These are phyloP conservation scores for Euphorbia schlechtendalii DNA, from an alignment of 441 rosid genomes.

Conservation along the genomic window DNA sequence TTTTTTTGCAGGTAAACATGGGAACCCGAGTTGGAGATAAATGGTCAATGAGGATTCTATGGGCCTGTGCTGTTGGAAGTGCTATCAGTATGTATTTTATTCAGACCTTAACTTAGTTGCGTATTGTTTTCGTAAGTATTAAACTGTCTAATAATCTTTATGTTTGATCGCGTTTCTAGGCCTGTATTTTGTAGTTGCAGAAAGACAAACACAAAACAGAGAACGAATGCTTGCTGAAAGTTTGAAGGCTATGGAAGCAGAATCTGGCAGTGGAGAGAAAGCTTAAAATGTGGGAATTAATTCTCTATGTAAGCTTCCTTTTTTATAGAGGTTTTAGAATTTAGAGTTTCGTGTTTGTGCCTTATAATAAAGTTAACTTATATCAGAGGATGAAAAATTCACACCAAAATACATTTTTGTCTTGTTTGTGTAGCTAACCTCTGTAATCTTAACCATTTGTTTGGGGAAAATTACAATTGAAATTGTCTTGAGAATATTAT, in stretches of 20 bases:
- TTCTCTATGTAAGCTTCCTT: neutral
- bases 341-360: neutral
- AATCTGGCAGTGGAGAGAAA: slow-evolving; percentile 36
- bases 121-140: neutral
- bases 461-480: neutral
- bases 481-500: neutral
- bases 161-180: slow-evolving; percentile 31
- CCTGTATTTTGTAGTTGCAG: slow-evolving; percentile 75
- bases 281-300: slow-evolving; percentile 29
- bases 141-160: neutral
- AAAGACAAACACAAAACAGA: slow-evolving; percentile 75
- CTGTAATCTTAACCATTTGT: neutral
- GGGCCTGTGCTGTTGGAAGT: slow-evolving; percentile 83
- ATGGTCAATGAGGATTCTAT: slow-evolving; percentile 87
- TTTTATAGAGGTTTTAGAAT: slow-evolving; percentile 7
- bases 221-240: slow-evolving; percentile 57
- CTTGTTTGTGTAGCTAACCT: neutral
- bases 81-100: slow-evolving; percentile 42
- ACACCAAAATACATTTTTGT: no score
- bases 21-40: slow-evolving; percentile 64
- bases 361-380: neutral
- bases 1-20: slow-evolving; percentile 36
- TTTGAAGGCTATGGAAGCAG: slow-evolving; percentile 46
- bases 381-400: neutral
- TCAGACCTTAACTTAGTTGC: neutral